phyloP scores from a whole-genome alignment of 2,329 filamentous ascomycete species.

The Curvularia sp. region DNA sequence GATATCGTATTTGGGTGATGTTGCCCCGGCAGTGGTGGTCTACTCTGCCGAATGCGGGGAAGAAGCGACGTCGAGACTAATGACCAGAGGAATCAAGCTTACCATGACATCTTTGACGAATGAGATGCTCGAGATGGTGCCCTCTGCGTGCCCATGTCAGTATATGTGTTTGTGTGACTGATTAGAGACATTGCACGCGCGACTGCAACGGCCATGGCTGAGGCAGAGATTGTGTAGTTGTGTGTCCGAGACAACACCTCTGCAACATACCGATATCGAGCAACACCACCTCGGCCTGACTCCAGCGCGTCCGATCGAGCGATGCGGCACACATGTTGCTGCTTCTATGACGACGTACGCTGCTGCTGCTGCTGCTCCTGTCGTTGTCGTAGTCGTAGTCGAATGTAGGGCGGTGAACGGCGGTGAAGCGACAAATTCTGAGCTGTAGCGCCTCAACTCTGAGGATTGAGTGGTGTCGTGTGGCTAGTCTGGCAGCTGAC shows the following conservation, averaged over 20 bases:
- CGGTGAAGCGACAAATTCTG: constrained; percentile 45
- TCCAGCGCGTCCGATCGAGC: constrained; percentile 42
- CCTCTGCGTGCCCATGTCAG: constrained; percentile 64
- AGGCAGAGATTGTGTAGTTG: constrained; percentile 30
- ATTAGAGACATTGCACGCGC: neutral
- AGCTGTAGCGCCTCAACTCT: constrained; percentile 18
- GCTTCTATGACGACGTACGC: constrained; percentile 16
- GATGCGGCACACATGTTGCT: constrained; percentile 39
- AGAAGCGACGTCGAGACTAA: constrained; percentile 16
- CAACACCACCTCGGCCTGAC: constrained; percentile 57
- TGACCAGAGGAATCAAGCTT: constrained; percentile 53
- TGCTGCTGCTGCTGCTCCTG: constrained; percentile 12
- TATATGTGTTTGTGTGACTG: constrained; percentile 24
- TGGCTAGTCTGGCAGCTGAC: constrained; percentile 36
- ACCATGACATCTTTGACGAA: constrained; percentile 85
- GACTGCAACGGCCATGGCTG: constrained; percentile 31
- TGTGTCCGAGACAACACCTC: constrained; percentile 8
- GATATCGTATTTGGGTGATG: constrained; percentile 36
- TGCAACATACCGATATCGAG: constrained; percentile 65
- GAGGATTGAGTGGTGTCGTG: constrained; percentile 27
- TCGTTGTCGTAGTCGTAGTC: constrained; percentile 22
- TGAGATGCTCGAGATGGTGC: constrained; percentile 81
- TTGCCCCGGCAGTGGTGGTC: constrained; percentile 29
- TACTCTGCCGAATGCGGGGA: constrained; percentile 43
- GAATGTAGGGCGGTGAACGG: constrained; percentile 41